These are phyloP conservation scores for Suhomyces tanzawaensis DNA, from an alignment of 805 yeast species.

Conservation along the genomic window DNA sequence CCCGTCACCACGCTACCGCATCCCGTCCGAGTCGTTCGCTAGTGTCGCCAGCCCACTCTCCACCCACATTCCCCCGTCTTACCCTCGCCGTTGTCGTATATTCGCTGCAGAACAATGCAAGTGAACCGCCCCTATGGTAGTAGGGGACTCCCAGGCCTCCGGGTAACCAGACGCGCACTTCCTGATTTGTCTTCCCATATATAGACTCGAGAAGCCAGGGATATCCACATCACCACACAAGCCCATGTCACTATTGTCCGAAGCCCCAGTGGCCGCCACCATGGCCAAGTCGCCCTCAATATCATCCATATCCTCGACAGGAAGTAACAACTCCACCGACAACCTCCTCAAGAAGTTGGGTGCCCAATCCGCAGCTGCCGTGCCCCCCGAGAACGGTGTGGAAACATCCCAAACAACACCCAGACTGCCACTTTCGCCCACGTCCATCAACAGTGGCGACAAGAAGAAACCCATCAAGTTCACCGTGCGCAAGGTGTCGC, in stretches of 20 bases:
- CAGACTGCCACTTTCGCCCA: conserved; percentile 4
- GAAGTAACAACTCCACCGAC: conserved; percentile 22
- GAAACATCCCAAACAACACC: background rate
- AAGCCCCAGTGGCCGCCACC: background rate
- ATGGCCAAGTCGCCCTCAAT: conserved; percentile 14
- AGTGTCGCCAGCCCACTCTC: too few relatives aligned
- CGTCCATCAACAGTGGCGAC: conserved; percentile 3
- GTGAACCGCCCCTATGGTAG: background rate
- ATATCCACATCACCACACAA: background rate
- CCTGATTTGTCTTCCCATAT: background rate
- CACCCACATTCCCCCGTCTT: too few relatives aligned
- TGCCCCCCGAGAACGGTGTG: conserved; percentile 1
- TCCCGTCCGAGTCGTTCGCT: too few relatives aligned
- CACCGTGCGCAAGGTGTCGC: conserved; percentile 33
- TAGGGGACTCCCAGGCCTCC: background rate
- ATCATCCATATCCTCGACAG: conserved; percentile 24
- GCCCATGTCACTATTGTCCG: background rate
- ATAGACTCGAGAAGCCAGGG: background rate
- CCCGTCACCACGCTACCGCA: too few relatives aligned
- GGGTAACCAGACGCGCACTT: background rate
- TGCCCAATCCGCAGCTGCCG: conserved; percentile 2
- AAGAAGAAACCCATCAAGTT: conserved; percentile 30
- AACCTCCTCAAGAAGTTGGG: conserved; percentile 19
- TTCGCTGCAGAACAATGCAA: background rate
- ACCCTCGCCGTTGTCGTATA: background rate